phyloP scores from a whole-genome alignment of 306 rosid genomes.

The Inga laurina region DNA sequence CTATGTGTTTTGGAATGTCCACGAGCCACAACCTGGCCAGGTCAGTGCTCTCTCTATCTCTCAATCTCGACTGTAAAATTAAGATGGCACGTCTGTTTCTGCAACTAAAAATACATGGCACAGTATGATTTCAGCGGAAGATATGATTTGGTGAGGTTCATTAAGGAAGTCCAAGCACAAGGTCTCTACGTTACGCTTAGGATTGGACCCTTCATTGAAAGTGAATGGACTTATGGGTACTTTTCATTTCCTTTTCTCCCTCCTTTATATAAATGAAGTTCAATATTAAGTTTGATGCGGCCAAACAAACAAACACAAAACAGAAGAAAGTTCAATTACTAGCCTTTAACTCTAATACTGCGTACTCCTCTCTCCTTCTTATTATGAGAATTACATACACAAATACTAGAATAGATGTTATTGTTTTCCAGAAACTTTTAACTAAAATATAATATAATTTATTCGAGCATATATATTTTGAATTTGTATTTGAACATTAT shows the following conservation, averaged over 20 bases:
- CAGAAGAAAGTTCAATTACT: background rate
- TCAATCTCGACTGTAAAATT: background rate
- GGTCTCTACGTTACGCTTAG: conserved; percentile 75
- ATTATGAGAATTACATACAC: too few species aligned
- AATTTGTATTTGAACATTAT: background rate
- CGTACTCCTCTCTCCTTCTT: background rate
- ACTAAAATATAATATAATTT: too few species aligned
- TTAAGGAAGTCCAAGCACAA: conserved; percentile 72
- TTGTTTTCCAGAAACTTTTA: too few species aligned
- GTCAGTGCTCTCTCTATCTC: conserved; percentile 5
- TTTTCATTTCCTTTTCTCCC: background rate
- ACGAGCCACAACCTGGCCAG: conserved; percentile 70
- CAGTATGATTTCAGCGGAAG: conserved; percentile 77
- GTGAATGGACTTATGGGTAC: conserved; percentile 91
- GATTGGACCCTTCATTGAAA: conserved; percentile 92
- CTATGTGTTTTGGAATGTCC: conserved; percentile 91
- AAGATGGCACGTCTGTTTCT: background rate
- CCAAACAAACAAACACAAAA: background rate
- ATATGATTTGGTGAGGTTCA: conserved; percentile 64
- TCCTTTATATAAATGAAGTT: background rate
- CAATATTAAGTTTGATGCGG: background rate
- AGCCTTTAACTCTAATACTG: background rate
- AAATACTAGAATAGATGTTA: too few species aligned
- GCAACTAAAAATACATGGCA: background rate
- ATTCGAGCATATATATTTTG: background rate